Percentiles rank a stretch among this genome's conserved stretches.
phyloP scores from a whole-genome alignment of 768 basidiomycete genomes.

The Clitopilus hobsonii region DNA sequence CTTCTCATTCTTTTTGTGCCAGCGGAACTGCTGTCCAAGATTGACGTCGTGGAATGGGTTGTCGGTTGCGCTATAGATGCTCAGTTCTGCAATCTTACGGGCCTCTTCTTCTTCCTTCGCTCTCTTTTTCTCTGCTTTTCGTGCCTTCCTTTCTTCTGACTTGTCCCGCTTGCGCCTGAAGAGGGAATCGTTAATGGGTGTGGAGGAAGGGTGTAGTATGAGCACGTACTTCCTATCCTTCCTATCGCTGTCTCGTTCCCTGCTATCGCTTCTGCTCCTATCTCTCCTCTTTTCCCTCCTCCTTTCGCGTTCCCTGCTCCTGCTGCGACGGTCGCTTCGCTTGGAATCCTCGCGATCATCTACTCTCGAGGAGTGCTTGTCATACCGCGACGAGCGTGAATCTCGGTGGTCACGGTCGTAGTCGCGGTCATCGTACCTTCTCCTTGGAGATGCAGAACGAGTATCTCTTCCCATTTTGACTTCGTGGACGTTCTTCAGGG shows the following conservation, averaged over 20 bases:
- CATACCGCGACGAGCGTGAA: constrained; percentile 28
- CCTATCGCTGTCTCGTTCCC: constrained; percentile 18
- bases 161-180: constrained; percentile 77
- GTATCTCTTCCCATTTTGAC: constrained; percentile 43
- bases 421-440: constrained; percentile 33
- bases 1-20: constrained; percentile 98
- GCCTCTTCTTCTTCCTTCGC: constrained; percentile 85
- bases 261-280: constrained; percentile 33
- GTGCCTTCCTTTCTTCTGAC: constrained; percentile 78
- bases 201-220: not conserved
- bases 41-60: constrained; percentile 99
- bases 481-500: not conserved
- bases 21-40: constrained; percentile 92
- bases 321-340: constrained; percentile 24
- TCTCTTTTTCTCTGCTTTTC: constrained; percentile 86
- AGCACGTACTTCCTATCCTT: constrained; percentile 45
- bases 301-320: constrained; percentile 18
- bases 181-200: constrained; percentile 7
- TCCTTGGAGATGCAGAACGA: constrained; percentile 46
- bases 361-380: constrained; percentile 23
- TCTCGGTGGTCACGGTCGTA: constrained; percentile 28
- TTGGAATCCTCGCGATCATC: constrained; percentile 25
- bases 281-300: constrained; percentile 21
- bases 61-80: constrained; percentile 93
- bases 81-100: constrained; percentile 88